Evolutionary conservation across 129 eudicot species (phyloP).

Genomic region (Artemisia tridentata): DNA sequence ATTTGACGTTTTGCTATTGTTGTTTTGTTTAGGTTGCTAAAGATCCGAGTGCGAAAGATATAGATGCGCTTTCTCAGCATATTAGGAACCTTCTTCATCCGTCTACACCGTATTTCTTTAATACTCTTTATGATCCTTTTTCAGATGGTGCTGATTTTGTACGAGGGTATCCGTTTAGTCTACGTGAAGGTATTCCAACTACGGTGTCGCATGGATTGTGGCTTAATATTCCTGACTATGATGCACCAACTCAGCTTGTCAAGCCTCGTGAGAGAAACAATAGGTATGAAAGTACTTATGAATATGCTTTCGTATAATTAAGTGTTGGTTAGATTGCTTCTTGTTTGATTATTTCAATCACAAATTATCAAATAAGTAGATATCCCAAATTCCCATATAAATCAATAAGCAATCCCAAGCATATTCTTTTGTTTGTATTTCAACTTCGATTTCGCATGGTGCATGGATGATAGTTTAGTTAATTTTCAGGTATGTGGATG

Average conservation of each 20-base stretch:
- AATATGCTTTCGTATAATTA: no score
- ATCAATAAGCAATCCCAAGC: no score
- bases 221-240: constrained; percentile 68
- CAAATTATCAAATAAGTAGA: no score
- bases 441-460: neutral
- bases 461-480: constrained; percentile 16
- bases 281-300: constrained; percentile 22
- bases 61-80: constrained; percentile 80
- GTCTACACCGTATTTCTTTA: constrained; percentile 59
- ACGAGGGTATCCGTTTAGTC: constrained; percentile 60
- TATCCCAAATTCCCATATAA: no score
- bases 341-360: no score
- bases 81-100: constrained; percentile 76
- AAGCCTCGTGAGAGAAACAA: constrained; percentile 62
- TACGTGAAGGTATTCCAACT: constrained; percentile 54
- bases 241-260: constrained; percentile 66
- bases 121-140: constrained; percentile 56
- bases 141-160: constrained; percentile 57
- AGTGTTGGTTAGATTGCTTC: no score
- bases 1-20: neutral
- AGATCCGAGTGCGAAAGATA: constrained; percentile 68
- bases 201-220: constrained; percentile 64
- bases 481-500: constrained; percentile 45
- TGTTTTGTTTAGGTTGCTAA: constrained; percentile 62
- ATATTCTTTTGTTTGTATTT: neutral